Evolutionary conservation across 23 red algal genomes (phyloP), one percentile per base, ranked within the genome.

Genomic region (Gracilaria domingensis): DNA sequence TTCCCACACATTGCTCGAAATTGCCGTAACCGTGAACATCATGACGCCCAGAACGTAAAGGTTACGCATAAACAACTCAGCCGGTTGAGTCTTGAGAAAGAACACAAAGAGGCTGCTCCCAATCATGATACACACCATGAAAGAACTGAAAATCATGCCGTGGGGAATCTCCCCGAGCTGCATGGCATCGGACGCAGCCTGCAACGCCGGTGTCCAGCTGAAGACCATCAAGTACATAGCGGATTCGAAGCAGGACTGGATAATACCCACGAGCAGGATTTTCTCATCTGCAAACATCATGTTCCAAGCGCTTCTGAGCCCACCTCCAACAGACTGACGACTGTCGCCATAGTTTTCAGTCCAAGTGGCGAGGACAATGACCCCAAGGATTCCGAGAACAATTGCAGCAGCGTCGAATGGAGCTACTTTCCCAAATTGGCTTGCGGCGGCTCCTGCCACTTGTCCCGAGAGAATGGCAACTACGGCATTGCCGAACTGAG

Each of bases 101-200:
- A 95, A 91, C 8, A 84, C 82, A 36, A 95, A 95, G 47, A 95
- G 85, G 49, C 73, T 80, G 61, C 87, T 93, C 26, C 97, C 97
- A 75, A 98, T 88, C 97, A 98, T 98, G 50, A 98, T 85, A 56
- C 89, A 84, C 42, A 98, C 93, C 97, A 98, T 98, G 59, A 98
- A 98, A 2, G 93, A 91, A 58, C 93, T 95, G 78, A 98, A 98
- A 29, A 98, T 95, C 87, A 96, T 94, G 26, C 97, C 97, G 48
- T 98, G 90, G n/a, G 90, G 91, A 83, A 98, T 96, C 39, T 91
- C 79, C 23, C 81, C 86, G 14, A 73, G 69, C 49, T 72, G 53
- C 42, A 58, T 47, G 12, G 53, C 21, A 65, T 93, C 81, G 11
- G 81, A 87, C 4, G 82, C 81, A 8, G 82, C 70, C 84, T 98